Base-by-base conservation (phyloP, 495 filamentous ascomycete genomes). In the Daldinia grandis region DNA sequence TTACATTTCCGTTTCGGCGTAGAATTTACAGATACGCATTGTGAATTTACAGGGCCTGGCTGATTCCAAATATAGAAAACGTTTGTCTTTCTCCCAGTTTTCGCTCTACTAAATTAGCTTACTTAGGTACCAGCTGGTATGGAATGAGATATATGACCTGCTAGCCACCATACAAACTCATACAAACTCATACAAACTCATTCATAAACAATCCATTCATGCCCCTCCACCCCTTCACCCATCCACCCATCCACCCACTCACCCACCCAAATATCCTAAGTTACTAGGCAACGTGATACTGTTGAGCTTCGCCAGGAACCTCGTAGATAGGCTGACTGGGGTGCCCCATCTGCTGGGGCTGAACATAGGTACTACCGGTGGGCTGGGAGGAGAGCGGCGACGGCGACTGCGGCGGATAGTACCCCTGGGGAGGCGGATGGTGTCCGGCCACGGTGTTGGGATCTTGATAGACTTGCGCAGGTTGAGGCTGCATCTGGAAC, bases 401-500 rank as follows among this genome's bases (percentile, higher is more conserved):
- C 5, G 72, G 69, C 2, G 63, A 64, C 40, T 63, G 66, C 33
- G 62, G 63, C 3, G 62, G 66, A 51, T 77, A 73, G 55, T 33
- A 73, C 0, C 49, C 69, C 50, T 64, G 64, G 40, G 60, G 64
- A 1, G 55, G 58, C 7, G 51, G 58, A 56, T 27, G 54, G 15
- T 47, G 17, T 1, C 58, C 59, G 19, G 33, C 27, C 53, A 50
- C 37, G 42, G 68, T 25, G 37, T 58, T n/a, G 9, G 30, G 21
- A 10, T 68, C 58, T 35, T 75, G 73, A 44, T 75, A 77, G 51
- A 68, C 61, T 27, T 71, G 73, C 0, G 65, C 17, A 31, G 69
- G 62, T 51, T 75, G 73, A 12, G 68, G 66, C 19, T 72, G 68
- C 68, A 75, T 69, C 49, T 75, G 73, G 28, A 68, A 57, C 21